phyloP scores from a whole-genome alignment of 495 filamentous ascomycete species.

The Neurospora tetraspora region DNA sequence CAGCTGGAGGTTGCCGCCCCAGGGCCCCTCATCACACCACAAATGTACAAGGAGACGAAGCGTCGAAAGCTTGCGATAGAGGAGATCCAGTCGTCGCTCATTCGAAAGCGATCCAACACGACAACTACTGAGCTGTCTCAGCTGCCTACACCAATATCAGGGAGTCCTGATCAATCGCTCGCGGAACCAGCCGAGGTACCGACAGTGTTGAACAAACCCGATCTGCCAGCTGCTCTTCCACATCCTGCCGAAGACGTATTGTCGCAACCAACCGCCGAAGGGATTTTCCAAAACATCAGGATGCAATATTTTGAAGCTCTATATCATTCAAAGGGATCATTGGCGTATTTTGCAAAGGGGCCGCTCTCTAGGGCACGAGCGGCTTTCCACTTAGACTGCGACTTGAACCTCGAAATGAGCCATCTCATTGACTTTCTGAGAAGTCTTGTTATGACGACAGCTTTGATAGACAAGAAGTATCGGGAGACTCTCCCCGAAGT shows the following conservation, averaged over 20 bases:
- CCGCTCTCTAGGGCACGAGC: constrained; percentile 80
- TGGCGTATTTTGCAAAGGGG: constrained; percentile 97
- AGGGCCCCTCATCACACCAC: constrained; percentile 22
- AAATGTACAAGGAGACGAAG: constrained; percentile 34
- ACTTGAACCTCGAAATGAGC: constrained; percentile 40
- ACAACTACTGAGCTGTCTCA: constrained; percentile 26
- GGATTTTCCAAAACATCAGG: constrained; percentile 57
- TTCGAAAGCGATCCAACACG: constrained; percentile 16
- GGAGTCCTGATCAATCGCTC: not conserved
- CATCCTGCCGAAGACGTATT: constrained; percentile 11
- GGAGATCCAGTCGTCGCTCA: constrained; percentile 31
- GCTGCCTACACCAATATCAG: not conserved
- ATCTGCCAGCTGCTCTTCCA: not conserved
- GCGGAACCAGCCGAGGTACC: not conserved
- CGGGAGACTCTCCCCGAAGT: constrained; percentile 60
- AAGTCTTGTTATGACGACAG: constrained; percentile 57
- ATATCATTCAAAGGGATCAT: constrained; percentile 86
- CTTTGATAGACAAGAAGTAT: constrained; percentile 82
- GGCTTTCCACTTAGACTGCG: constrained; percentile 53
- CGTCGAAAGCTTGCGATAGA: constrained; percentile 43
- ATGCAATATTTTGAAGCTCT: constrained; percentile 77
- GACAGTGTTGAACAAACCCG: constrained; percentile 1
- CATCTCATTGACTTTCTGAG: constrained; percentile 61
- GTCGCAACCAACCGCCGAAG: constrained; percentile 46
- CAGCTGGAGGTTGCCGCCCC: constrained; percentile 3